These are phyloP conservation scores for Oehlia diaphana DNA, from an alignment of 192 early-diverging fungal genomes.

Conservation along the genomic window DNA sequence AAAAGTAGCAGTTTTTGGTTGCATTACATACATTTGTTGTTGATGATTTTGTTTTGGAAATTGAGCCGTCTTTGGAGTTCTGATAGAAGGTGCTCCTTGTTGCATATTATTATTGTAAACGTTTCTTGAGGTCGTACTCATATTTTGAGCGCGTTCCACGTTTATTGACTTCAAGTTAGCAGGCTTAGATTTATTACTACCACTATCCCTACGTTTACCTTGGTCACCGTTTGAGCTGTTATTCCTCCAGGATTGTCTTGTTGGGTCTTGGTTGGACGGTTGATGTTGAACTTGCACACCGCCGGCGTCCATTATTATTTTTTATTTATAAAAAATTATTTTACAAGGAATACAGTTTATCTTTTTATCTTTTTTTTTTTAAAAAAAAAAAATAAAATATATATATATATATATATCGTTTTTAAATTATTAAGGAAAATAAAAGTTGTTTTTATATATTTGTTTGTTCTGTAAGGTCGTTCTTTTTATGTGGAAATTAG, in stretches of 20 bases:
- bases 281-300: conserved; percentile 31
- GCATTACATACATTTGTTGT: conserved; percentile 8
- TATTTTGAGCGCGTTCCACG: conserved; percentile 18
- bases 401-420: neutral
- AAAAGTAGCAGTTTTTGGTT: neutral
- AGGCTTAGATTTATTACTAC: conserved; percentile 16
- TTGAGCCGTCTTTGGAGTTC: conserved; percentile 24
- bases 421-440: neutral
- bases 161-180: conserved; percentile 26
- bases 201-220: conserved; percentile 28
- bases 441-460: neutral
- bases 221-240: conserved; percentile 14
- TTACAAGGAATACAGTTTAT: neutral
- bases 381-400: neutral
- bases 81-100: neutral
- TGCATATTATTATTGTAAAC: neutral
- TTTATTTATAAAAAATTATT: neutral
- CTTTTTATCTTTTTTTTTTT: neutral
- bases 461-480: neutral
- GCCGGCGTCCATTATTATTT: conserved; percentile 24
- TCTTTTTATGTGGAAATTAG: neutral
- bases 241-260: conserved; percentile 27
- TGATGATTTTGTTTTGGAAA: conserved; percentile 24
- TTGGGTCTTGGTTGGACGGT: conserved; percentile 28
- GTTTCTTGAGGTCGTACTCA: conserved; percentile 10